phyloP scores from a whole-genome alignment of 345 rosid genomes.

The Salix udensis region DNA sequence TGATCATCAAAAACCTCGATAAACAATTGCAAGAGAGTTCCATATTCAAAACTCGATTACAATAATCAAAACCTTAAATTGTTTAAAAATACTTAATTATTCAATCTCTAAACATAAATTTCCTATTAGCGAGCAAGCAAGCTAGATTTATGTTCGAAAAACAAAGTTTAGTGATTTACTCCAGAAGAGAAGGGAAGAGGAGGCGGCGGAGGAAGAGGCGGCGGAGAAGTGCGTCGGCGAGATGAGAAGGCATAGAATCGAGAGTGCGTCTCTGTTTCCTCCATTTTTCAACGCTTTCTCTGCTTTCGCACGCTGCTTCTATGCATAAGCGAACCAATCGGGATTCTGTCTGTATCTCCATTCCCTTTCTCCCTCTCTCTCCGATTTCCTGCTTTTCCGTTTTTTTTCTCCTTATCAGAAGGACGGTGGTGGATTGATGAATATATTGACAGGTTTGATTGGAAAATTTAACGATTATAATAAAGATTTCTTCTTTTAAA shows the following conservation, averaged over 20 bases:
- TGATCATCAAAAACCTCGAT: no score
- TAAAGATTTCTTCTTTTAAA: no score
- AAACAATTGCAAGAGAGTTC: no score
- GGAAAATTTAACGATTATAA: background rate
- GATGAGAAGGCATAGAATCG: conserved; percentile 66
- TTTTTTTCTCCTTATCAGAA: background rate
- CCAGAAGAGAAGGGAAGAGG: conserved; percentile 87
- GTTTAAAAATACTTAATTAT: no score
- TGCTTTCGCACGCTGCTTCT: conserved; percentile 63
- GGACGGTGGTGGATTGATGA: no score
- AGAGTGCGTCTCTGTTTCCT: conserved; percentile 69
- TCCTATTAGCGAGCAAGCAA: no score
- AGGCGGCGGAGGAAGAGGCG: conserved; percentile 63
- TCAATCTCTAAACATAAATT: no score
- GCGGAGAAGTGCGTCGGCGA: conserved; percentile 69
- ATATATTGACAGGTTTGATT: background rate
- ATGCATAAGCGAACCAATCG: conserved; percentile 59
- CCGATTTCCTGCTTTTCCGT: background rate
- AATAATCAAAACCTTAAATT: no score
- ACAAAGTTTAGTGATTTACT: conserved; percentile 32
- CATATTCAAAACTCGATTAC: no score
- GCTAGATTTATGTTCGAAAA: no score
- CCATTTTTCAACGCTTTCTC: conserved; percentile 66
- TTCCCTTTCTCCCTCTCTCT: background rate
- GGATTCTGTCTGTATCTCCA: conserved; percentile 35